Percentiles rank a stretch among this genome's conserved stretches.
Evolutionary conservation across 2,329 filamentous ascomycete genomes (phyloP).

Genomic region (Neophaeococcomyces mojaviensis): DNA sequence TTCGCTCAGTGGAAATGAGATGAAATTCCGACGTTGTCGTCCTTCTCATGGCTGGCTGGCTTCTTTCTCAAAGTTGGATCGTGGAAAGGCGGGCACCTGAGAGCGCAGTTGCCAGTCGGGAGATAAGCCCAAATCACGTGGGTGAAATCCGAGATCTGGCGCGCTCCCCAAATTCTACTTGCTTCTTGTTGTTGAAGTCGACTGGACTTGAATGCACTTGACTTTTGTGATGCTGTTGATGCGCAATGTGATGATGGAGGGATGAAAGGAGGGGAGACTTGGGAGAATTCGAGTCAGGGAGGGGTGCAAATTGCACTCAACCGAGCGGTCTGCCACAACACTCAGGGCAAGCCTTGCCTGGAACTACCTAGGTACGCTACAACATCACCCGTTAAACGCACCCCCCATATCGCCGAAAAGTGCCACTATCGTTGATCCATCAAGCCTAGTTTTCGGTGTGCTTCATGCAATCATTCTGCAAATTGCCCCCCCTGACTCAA

Average conservation of each 20-base stretch:
- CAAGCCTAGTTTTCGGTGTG: no score
- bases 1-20: constrained; percentile 21
- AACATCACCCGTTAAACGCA: no score
- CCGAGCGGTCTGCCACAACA: background rate
- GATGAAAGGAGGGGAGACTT: constrained; percentile 8
- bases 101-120: background rate
- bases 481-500: no score
- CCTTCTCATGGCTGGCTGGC: constrained; percentile 5
- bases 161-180: no score
- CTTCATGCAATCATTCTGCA: no score
- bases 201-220: no score
- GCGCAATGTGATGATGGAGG: constrained; percentile 2
- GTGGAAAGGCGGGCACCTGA: constrained; percentile 29
- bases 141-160: background rate
- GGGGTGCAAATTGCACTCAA: background rate
- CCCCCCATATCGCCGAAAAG: no score
- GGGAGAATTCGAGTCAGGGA: constrained; percentile 1
- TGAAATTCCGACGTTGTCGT: constrained; percentile 16
- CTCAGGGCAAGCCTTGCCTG: background rate
- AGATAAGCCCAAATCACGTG: background rate
- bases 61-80: constrained; percentile 27
- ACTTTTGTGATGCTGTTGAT: background rate
- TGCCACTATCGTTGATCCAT: no score
- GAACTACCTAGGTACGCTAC: no score
- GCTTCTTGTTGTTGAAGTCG: no score